Base-by-base conservation (phyloP, 2,329 filamentous ascomycete genomes). In the Davidsoniella virescens region DNA sequence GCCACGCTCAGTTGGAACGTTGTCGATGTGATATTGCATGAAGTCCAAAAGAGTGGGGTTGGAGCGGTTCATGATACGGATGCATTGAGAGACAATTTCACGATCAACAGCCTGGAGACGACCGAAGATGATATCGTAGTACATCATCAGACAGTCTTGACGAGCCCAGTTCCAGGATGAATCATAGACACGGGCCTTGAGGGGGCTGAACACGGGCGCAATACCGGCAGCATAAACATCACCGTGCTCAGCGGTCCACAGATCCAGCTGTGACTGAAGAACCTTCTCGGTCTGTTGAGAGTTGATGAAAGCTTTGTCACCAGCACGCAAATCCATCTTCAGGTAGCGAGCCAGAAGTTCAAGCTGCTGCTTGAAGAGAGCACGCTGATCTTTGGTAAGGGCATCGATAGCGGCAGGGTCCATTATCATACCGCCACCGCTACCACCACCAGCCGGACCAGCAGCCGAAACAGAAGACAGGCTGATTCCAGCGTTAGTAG, bases 1-100 rank as follows among this genome's bases (percentile, higher is more conserved):
- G 53, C 92, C 92, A 47, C 90, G 83, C 62, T 98, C 88, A 0
- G 88, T 88, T 0, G 92, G 92, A 70, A 90, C 96, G 70, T 96
- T 92, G 61, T 98, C 92, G 61, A 98, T 98, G 69, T 98, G 92
- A 60, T 98, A 96, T 64, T 98, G 92, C 92, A 98, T 98, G 67
- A 95, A 98, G 59, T 98, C 90, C 52, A 98, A 76, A 1, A 98
- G 78, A 36, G 86, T 83, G 2, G 92, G 92, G 64, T 96, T 98
- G 33, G 92, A 94, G 55, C 92, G 84, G 71, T 95, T 98, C 92
- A 98, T 98, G 68, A 98, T 92, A 57, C 87, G 84, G 61, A 98
- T 96, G 69, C 92, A 98, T 64, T 88, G 88, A 67, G 88, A 95
- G 63, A 98, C 92, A 59, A 96, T 98, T 66, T 98, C 92, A 56